A percentile compares a stretch with the other conserved stretches of the same genome.
These are phyloP conservation scores for Piloderma croceum DNA, from an alignment of 768 basidiomycete genomes.

Conservation along the genomic window DNA sequence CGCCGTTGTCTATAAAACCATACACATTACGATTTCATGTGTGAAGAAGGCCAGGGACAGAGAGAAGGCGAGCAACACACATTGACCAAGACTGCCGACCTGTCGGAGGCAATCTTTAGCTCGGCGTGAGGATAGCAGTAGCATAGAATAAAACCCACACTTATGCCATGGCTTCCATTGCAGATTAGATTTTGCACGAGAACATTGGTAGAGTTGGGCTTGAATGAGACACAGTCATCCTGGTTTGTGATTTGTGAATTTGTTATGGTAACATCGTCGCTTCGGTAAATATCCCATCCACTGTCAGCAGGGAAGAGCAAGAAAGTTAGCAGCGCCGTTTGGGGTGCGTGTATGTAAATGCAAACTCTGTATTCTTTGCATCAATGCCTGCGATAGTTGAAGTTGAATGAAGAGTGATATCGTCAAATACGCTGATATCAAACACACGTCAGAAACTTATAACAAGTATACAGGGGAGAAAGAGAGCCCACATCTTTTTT, in stretches of 20 bases:
- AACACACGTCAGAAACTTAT: too few species aligned
- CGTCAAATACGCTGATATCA: too few species aligned
- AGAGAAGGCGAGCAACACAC: too few species aligned
- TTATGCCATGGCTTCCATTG: slow-evolving; percentile 54
- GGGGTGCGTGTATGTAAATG: too few species aligned
- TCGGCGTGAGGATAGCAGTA: neutral
- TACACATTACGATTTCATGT: too few species aligned
- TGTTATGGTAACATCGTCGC: slow-evolving; percentile 41
- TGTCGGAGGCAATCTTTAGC: too few species aligned
- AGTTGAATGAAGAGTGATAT: slow-evolving; percentile 40
- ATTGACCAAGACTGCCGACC: slow-evolving; percentile 53
- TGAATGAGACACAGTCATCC: slow-evolving; percentile 58
- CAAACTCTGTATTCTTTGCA: slow-evolving; percentile 51
- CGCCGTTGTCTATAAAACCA: too few species aligned
- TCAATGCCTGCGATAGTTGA: slow-evolving; percentile 40
- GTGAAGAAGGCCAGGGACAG: too few species aligned
- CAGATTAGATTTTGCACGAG: slow-evolving; percentile 53
- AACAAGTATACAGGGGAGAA: slow-evolving; percentile 1
- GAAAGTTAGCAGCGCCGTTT: too few species aligned
- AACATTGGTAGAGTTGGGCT: slow-evolving; percentile 54
- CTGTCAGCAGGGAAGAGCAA: too few species aligned
- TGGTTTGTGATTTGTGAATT: slow-evolving; percentile 50
- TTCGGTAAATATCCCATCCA: slow-evolving; percentile 61
- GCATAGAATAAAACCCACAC: slow-evolving; percentile 9
- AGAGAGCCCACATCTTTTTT: too few species aligned